phyloP scores from a whole-genome alignment of 192 early-diverging fungal genomes.

The Geranomyces michiganensis region DNA sequence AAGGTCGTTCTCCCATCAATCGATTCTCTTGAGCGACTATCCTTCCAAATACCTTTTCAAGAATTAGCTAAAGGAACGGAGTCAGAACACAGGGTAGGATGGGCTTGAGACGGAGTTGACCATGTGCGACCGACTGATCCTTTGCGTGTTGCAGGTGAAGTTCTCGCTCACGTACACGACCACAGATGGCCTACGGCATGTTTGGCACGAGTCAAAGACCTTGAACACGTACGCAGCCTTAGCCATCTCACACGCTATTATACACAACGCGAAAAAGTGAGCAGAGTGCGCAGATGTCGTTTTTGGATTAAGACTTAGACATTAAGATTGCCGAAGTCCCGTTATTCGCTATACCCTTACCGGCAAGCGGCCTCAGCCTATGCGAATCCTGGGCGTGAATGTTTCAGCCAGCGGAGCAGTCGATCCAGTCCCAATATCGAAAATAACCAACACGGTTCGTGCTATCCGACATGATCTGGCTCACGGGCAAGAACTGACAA shows the following conservation, averaged over 20 bases:
- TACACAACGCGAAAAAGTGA: conserved; percentile 56
- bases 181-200: conserved; percentile 36
- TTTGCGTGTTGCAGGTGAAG: conserved; percentile 50
- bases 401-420: background rate
- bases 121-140: too few species aligned
- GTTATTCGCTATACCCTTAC: conserved; percentile 25
- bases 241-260: conserved; percentile 49
- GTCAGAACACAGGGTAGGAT: background rate
- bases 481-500: too few species aligned
- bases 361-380: conserved; percentile 23
- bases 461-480: too few species aligned
- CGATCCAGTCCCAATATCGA: background rate
- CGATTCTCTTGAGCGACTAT: conserved; percentile 40
- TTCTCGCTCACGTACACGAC: conserved; percentile 47
- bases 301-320: background rate
- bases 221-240: conserved; percentile 58
- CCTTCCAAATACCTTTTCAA: conserved; percentile 43
- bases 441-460: background rate
- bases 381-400: conserved; percentile 17
- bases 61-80: background rate
- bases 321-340: conserved; percentile 8
- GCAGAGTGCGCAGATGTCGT: background rate
- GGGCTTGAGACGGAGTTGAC: background rate
- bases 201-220: conserved; percentile 51
- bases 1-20: conserved; percentile 45